phyloP scores from a whole-genome alignment of 352 stramenopile species.

The Globisporangium recalcitrans region DNA sequence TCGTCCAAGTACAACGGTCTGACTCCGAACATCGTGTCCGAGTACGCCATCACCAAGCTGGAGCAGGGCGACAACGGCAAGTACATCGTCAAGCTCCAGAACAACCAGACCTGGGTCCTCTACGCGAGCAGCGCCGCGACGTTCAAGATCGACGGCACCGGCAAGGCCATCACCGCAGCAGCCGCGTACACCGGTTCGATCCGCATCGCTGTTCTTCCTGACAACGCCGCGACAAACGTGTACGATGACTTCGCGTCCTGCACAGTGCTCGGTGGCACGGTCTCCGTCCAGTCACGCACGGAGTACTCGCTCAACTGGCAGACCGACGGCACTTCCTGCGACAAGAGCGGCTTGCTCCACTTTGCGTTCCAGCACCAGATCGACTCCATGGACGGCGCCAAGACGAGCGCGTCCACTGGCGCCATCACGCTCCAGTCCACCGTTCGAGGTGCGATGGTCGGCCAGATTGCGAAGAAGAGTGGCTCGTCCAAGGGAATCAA shows the following conservation, averaged over 20 bases:
- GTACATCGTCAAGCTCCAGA: constrained; percentile 55
- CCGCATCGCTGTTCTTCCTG: constrained; percentile 48
- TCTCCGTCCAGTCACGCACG: constrained; percentile 53
- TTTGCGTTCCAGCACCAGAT: constrained; percentile 68
- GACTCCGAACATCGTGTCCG: constrained; percentile 43
- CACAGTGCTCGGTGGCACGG: constrained; percentile 43
- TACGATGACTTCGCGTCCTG: constrained; percentile 59
- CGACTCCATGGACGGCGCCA: constrained; percentile 29
- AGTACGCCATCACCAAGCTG: constrained; percentile 43
- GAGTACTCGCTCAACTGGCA: constrained; percentile 61
- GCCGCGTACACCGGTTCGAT: constrained; percentile 44
- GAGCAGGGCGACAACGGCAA: constrained; percentile 38
- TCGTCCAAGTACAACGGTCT: constrained; percentile 54
- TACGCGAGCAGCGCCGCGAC: constrained; percentile 42
- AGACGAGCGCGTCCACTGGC: constrained; percentile 20
- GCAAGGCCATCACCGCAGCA: constrained; percentile 38
- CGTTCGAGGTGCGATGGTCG: constrained; percentile 49
- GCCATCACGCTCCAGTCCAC: constrained; percentile 40
- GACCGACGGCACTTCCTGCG: constrained; percentile 39
- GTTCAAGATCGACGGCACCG: constrained; percentile 35
- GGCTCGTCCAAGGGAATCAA: constrained; percentile 12
- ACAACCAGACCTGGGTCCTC: constrained; percentile 74
- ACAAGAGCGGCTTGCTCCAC: constrained; percentile 42
- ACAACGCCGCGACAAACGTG: constrained; percentile 26
- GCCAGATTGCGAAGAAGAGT: constrained; percentile 20